Evolutionary conservation across 1,139 yeast species (phyloP), one percentile per base, ranked within the genome.

Genomic region (Magnusiomyces sp.): DNA sequence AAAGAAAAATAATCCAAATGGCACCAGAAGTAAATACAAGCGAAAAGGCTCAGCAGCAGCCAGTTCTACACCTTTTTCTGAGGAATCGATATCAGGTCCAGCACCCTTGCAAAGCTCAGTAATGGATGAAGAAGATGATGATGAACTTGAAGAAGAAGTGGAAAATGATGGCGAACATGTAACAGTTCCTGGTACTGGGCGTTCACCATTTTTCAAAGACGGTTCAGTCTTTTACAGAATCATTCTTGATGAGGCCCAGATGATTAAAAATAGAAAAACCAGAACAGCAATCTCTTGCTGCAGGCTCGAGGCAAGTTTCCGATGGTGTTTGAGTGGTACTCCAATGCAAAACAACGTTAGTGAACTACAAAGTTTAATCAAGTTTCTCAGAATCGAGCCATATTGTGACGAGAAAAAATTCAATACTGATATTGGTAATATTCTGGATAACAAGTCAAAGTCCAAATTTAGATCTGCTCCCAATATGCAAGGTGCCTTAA

Each of bases 251-350:
- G 98, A 92, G 66, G 96, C 96, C 0, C 98, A 92, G 59, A 74
- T 75, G 56, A 86, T 92, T 58, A 89, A 92, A 60, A 90, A 89
- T 62, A 82, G 80, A 56, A 58, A 66, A 3, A 77, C 97, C 0
- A 72, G 78, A 57, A 73, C 83, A 2, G 80, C 95, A 1, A 77
- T 75, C 53, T 82, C 95, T 0, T 81, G 83, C 49, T 74, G 81
- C 5, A 71, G 75, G 13, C 56, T 90, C 16, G 66, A 73, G 33
- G 70, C 81, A 0, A 66, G 63, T 0, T 80, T 77, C 58, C 71
- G 92, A 51, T 81, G 95, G 80, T 85, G 95, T 60, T 70, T 92
- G 42, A 81, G 95, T 4, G 99, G 98, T 58, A 92, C 99, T 0
- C 98, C 98, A 0, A 83, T 94, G 72, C 97, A 94, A 67, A 92